These are phyloP conservation scores for Pichia sp. DNA, from an alignment of 1,139 yeast genomes.

Conservation along the genomic window DNA sequence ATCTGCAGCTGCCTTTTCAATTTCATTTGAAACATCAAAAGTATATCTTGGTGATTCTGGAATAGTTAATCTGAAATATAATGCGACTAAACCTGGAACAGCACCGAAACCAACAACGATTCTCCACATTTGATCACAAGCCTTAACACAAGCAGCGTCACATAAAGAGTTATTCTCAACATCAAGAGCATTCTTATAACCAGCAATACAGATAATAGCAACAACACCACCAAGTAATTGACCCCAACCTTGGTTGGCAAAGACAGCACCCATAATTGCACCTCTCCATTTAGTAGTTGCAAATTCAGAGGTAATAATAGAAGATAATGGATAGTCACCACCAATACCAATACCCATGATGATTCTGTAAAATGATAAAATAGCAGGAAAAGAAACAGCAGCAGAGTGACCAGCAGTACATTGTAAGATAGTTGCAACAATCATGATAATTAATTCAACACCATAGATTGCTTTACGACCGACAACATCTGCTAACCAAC, in stretches of 20 bases:
- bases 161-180: constrained; percentile 53
- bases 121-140: constrained; percentile 94
- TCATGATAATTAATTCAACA: constrained; percentile 78
- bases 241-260: constrained; percentile 92
- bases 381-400: constrained; percentile 65
- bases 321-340: constrained; percentile 98
- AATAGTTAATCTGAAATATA: constrained; percentile 85
- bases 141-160: constrained; percentile 53
- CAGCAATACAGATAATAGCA: constrained; percentile 66
- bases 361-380: constrained; percentile 70
- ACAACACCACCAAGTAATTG: constrained; percentile 82
- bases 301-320: constrained; percentile 84
- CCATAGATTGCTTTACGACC: constrained; percentile 91
- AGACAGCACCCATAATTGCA: constrained; percentile 90
- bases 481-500: constrained; percentile 72
- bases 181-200: constrained; percentile 53
- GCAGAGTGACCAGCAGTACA: constrained; percentile 64
- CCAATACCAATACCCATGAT: constrained; percentile 97
- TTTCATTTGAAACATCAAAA: constrained; percentile 60
- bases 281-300: constrained; percentile 94
- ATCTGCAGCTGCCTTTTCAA: constrained; percentile 61
- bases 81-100: constrained; percentile 77
- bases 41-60: constrained; percentile 92
- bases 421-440: constrained; percentile 72
- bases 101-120: constrained; percentile 80